Conservation (phyloP, 495 filamentous ascomycete species). For the Hyaloscypha bicolor region DNA sequence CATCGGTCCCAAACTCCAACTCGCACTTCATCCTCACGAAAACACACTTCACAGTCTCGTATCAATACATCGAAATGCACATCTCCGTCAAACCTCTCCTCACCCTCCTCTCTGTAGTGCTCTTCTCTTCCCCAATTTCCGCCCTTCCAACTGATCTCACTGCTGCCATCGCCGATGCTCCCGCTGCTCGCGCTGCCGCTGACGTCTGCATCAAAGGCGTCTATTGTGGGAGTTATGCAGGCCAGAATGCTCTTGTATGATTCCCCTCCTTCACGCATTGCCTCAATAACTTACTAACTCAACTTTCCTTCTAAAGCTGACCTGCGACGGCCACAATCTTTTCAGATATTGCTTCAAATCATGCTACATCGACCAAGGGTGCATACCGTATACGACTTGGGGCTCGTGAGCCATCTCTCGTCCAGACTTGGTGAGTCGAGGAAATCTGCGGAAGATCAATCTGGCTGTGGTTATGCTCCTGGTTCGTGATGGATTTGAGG, state of each 20-base stretch:
- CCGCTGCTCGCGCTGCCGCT: not conserved
- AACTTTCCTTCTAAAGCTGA: not conserved
- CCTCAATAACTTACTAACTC: not conserved
- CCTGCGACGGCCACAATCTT: not conserved
- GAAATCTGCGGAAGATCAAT: no score
- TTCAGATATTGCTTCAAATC: not conserved
- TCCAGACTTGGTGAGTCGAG: no score
- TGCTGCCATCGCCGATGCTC: not conserved
- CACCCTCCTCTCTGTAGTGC: not conserved
- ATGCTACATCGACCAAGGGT: not conserved
- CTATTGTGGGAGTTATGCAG: not conserved
- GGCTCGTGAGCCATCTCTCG: no score
- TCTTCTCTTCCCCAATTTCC: not conserved
- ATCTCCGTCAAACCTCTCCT: not conserved
- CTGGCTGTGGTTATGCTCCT: no score
- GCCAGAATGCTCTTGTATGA: not conserved
- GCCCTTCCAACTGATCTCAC: not conserved
- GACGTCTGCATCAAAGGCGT: no score
- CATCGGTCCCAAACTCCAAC: not conserved
- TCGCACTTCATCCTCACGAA: not conserved
- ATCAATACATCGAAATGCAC: not conserved
- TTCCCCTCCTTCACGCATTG: not conserved
- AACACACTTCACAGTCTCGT: not conserved
- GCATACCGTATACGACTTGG: not conserved
- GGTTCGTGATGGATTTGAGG: no score